A percentile compares a stretch with the other conserved stretches of the same genome.
phyloP scores from a whole-genome alignment of 441 rosid genomes.

The Viola pubescens region DNA sequence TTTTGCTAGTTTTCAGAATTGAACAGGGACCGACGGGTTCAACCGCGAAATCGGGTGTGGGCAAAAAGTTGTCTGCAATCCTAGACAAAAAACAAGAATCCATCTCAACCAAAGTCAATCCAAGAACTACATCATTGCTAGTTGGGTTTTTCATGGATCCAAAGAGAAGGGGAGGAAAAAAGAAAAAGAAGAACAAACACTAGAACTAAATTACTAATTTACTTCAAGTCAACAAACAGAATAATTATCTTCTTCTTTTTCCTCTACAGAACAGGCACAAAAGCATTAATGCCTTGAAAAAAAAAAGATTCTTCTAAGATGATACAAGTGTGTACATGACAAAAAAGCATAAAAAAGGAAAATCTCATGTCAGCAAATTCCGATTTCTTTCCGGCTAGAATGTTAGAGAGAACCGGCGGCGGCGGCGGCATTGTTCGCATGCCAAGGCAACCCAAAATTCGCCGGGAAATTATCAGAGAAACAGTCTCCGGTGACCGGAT shows the following conservation, averaged over 20 bases:
- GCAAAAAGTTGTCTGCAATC: no score
- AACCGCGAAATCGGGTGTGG: no score
- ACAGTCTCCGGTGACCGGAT: constrained; percentile 32
- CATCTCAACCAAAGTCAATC: neutral
- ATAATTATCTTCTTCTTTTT: neutral
- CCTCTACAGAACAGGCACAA: constrained; percentile 1
- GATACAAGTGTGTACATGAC: constrained; percentile 6
- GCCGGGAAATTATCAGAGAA: constrained; percentile 48
- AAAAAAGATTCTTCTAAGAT: constrained; percentile 11
- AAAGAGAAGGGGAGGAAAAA: neutral
- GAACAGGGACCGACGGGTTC: no score
- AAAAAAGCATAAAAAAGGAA: constrained; percentile 9
- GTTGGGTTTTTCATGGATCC: no score
- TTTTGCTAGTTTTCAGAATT: no score
- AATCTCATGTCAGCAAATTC: constrained; percentile 2
- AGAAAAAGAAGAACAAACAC: neutral
- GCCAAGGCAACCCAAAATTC: constrained; percentile 58
- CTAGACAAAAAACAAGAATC: neutral
- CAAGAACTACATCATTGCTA: no score
- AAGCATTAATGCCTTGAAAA: constrained; percentile 3
- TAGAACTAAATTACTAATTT: no score
- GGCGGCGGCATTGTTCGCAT: constrained; percentile 40
- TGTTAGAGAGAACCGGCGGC: constrained; percentile 48
- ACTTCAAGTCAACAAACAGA: neutral
- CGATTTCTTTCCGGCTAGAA: neutral